Evolutionary conservation across 352 stramenopile species (phyloP), one percentile per base, ranked within the genome.

Genomic region (Peronospora destructor): DNA sequence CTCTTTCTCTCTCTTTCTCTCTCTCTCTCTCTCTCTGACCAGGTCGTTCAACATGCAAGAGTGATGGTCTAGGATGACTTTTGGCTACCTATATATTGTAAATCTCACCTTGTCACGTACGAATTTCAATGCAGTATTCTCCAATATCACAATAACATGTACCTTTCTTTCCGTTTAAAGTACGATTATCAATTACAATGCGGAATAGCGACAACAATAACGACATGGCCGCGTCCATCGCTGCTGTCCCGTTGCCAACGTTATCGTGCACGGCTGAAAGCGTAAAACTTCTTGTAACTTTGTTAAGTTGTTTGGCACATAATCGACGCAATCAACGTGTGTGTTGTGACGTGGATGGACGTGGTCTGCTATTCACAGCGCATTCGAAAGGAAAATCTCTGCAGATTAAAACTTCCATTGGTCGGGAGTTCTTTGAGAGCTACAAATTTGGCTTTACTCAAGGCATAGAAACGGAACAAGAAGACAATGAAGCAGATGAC

Each of bases 361-460:
- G 58, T 6, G 79, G 83, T 28, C 44, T 87, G 56, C 61, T 90
- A 2, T 88, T 93, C 55, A 91, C 80, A 4, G 57, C 69, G 21
- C 76, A 91, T 43, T 91, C 82, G n/a, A 84, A 81, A 41, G 79
- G 83, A 40, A 93, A 93, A 51, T 88, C 79, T 51, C 66, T 93
- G 21, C 83, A 93, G 73, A 73, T 93, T 61, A 93, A 91, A 68
- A 88, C 83, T 21, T 87, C 77, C 8, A 71, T 91, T 7, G 64
- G 70, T 8, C 62, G 56, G n/a, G 77, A 90, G 51, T 53, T 93
- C 5, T 93, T 93, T 47, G 79, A 90, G 38, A 66, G 62, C 26
- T 93, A 74, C 66, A 44, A 66, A 39, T 74, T 91, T 8, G 45
- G 57, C 2, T 14, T 49, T 4, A 26, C 35, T 10, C 9, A 34